phyloP scores from a whole-genome alignment of 176 grass and related monocot genomes.

The Cenchrus fungigraminus region DNA sequence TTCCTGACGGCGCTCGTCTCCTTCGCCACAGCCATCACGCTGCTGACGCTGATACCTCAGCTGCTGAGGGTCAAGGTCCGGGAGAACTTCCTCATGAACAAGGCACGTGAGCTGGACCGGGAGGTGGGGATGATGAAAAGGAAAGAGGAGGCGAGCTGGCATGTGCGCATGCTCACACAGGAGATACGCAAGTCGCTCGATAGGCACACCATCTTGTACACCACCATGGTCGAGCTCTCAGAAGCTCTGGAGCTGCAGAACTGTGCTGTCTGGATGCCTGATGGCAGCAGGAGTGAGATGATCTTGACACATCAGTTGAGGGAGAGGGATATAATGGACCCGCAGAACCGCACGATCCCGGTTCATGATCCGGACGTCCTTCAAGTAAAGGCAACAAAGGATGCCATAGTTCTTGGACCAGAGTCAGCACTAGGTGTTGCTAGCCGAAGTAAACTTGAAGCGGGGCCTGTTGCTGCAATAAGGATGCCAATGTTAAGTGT shows the following conservation, averaged over 20 bases:
- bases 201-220: conserved; percentile 75
- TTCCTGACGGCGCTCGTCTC: conserved; percentile 84
- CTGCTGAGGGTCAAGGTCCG: conserved; percentile 82
- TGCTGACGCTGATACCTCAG: conserved; percentile 82
- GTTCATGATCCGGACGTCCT: conserved; percentile 58
- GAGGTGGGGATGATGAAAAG: conserved; percentile 75
- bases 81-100: conserved; percentile 73
- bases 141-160: conserved; percentile 73
- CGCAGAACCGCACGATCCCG: conserved; percentile 40
- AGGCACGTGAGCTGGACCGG: conserved; percentile 63
- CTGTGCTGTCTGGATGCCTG: conserved; percentile 84
- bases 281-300: conserved; percentile 58
- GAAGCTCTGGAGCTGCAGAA: conserved; percentile 69
- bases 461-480: conserved; percentile 61
- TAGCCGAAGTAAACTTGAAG: conserved; percentile 51
- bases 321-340: conserved; percentile 42
- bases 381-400: conserved; percentile 57
- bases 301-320: conserved; percentile 73
- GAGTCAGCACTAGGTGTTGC: conserved; percentile 59
- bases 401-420: conserved; percentile 46
- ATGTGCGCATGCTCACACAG: conserved; percentile 81
- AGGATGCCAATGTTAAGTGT: conserved; percentile 79
- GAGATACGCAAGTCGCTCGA: conserved; percentile 83
- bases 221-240: conserved; percentile 81
- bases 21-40: conserved; percentile 64